phyloP scores from a whole-genome alignment of 176 grass and related monocot species.

The Carex myosuroides region DNA sequence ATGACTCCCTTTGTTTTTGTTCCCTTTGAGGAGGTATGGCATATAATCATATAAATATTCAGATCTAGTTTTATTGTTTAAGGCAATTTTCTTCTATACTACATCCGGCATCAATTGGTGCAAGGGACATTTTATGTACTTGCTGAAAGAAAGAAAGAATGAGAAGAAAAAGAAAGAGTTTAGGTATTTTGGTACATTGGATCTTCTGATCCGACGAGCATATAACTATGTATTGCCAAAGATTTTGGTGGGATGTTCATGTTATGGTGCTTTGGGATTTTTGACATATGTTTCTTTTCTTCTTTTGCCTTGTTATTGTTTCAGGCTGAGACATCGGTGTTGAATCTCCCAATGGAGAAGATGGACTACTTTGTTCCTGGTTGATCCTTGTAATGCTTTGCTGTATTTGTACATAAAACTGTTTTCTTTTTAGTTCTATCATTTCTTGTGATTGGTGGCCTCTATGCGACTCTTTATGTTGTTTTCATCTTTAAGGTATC shows the following conservation, averaged over 20 bases:
- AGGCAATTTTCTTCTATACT: neutral
- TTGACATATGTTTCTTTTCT: neutral
- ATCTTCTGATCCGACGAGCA: neutral
- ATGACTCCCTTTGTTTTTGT: conserved; percentile 85
- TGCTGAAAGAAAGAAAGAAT: neutral
- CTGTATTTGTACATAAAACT: conserved; percentile 5
- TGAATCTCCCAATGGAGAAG: conserved; percentile 91
- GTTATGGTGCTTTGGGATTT: neutral
- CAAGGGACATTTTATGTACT: neutral
- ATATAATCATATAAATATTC: neutral
- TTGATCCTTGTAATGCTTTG: conserved; percentile 28
- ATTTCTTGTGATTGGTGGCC: neutral
- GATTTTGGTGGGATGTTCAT: neutral
- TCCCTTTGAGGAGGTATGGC: conserved; percentile 75
- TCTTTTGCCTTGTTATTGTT: neutral
- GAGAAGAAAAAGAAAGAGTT: neutral
- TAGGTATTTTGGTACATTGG: neutral
- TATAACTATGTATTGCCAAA: neutral
- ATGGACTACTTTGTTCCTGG: conserved; percentile 95
- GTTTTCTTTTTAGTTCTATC: neutral
- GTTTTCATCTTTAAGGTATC: neutral
- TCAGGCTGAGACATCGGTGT: conserved; percentile 74
- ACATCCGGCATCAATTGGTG: neutral
- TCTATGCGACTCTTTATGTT: neutral
- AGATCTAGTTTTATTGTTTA: neutral